Conservation (phyloP, 257 asterid species). For the Ajuga chamaepitys region DNA sequence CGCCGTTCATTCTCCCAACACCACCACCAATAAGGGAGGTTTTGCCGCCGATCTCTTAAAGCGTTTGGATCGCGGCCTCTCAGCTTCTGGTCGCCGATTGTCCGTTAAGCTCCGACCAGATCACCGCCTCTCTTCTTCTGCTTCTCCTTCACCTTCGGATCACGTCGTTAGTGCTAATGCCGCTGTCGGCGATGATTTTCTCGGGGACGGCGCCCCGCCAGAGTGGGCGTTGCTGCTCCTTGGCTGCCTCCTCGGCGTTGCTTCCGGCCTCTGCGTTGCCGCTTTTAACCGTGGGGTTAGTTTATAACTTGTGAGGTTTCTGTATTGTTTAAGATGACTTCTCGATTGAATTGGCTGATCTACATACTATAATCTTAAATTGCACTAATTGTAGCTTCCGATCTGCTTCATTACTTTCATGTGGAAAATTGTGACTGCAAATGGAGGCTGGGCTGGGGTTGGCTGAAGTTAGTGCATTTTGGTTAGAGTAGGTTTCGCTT, state of each 20-base stretch:
- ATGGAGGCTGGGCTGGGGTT: conserved; percentile 11
- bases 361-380: not conserved
- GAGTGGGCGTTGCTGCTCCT: conserved; percentile 96
- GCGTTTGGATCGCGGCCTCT: conserved; percentile 48
- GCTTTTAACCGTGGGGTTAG: conserved; percentile 94
- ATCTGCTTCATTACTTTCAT: not conserved
- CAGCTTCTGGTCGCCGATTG: conserved; percentile 43
- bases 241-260: conserved; percentile 92
- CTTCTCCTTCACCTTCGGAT: conserved; percentile 34
- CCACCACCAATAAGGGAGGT: conserved; percentile 33
- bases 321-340: not conserved
- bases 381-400: not conserved
- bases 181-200: conserved; percentile 45
- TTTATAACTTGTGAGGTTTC: conserved; percentile 6
- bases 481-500: not conserved
- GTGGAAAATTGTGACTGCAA: not conserved
- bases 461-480: conserved; percentile 7
- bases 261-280: conserved; percentile 92
- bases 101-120: conserved; percentile 30
- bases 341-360: conserved; percentile 2
- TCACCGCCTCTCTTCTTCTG: conserved; percentile 28
- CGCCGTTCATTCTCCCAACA: conserved; percentile 28
- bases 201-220: conserved; percentile 86
- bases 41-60: conserved; percentile 50
- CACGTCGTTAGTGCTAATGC: conserved; percentile 25